Percentiles rank a stretch among this genome's conserved stretches.
Conservation (phyloP, 352 stramenopile genomes). For the Phytopythium boreale region DNA sequence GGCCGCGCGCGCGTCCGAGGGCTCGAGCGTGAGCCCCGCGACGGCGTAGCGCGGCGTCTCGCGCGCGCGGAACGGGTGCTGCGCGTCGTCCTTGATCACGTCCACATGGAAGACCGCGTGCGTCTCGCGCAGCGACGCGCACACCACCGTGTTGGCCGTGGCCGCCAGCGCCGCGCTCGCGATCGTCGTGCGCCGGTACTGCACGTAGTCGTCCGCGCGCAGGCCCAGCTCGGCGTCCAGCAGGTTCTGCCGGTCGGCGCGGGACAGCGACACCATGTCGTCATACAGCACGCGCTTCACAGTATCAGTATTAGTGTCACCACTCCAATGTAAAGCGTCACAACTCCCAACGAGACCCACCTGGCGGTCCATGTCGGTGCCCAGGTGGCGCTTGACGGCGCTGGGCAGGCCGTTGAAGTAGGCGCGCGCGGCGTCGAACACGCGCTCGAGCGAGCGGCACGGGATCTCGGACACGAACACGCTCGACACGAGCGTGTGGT, state of each 20-base stretch:
- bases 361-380: slow-evolving; percentile 14
- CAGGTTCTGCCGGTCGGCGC: neutral
- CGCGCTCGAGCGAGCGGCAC: slow-evolving; percentile 29
- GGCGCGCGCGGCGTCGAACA: slow-evolving; percentile 24
- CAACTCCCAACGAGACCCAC: neutral
- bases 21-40: slow-evolving; percentile 23
- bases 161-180: slow-evolving; percentile 12
- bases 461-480: slow-evolving; percentile 36
- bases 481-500: slow-evolving; percentile 32
- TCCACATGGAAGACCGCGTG: slow-evolving; percentile 37
- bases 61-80: slow-evolving; percentile 15
- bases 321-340: too few species aligned
- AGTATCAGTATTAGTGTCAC: neutral
- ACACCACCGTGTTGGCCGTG: slow-evolving; percentile 29
- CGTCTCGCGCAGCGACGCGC: slow-evolving; percentile 19
- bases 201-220: slow-evolving; percentile 6
- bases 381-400: slow-evolving; percentile 34
- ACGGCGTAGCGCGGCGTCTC: slow-evolving; percentile 24
- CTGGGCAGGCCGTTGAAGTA: slow-evolving; percentile 24
- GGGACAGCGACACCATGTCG: neutral
- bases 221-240: neutral
- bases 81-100: slow-evolving; percentile 24
- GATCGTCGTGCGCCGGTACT: slow-evolving; percentile 33
- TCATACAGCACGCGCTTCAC: neutral
- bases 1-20: slow-evolving; percentile 11